phyloP scores from a whole-genome alignment of 495 filamentous ascomycete genomes.

The Xanthoparmelia taractica region DNA sequence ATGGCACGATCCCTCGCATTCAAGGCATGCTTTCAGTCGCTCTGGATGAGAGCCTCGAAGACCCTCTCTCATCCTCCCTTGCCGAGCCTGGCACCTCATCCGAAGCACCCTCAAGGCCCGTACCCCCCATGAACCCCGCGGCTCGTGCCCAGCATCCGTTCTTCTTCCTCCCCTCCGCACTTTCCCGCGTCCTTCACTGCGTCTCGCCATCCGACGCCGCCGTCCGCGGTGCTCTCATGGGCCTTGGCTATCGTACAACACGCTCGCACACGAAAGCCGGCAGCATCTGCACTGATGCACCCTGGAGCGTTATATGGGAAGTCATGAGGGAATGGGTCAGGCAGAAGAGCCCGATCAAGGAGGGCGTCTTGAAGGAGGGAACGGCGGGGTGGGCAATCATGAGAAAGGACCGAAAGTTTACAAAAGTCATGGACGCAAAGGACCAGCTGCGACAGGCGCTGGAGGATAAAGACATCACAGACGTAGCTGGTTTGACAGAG shows the following conservation, averaged over 20 bases:
- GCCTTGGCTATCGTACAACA: conserved; percentile 71
- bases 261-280: conserved; percentile 81
- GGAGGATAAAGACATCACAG: conserved; percentile 29
- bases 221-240: conserved; percentile 69
- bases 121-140: conserved; percentile 44
- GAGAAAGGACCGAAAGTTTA: conserved; percentile 34
- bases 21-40: conserved; percentile 88
- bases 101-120: conserved; percentile 19
- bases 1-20: conserved; percentile 70
- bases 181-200: conserved; percentile 70
- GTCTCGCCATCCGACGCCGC: conserved; percentile 61
- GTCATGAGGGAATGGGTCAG: conserved; percentile 86
- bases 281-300: conserved; percentile 84
- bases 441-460: conserved; percentile 32
- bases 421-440: conserved; percentile 26
- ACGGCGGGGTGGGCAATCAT: conserved; percentile 64
- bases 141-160: conserved; percentile 67
- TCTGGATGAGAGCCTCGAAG: conserved; percentile 55
- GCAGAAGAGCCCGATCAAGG: conserved; percentile 67
- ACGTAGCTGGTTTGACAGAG: conserved; percentile 35
- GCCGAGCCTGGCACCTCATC: conserved; percentile 23
- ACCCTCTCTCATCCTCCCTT: conserved; percentile 8
- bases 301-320: conserved; percentile 84
- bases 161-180: conserved; percentile 65
- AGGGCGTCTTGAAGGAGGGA: conserved; percentile 54